Evolutionary conservation across 352 stramenopile species (phyloP), one percentile per base, ranked within the genome.

Genomic region (Nothophytophthora sp.): DNA sequence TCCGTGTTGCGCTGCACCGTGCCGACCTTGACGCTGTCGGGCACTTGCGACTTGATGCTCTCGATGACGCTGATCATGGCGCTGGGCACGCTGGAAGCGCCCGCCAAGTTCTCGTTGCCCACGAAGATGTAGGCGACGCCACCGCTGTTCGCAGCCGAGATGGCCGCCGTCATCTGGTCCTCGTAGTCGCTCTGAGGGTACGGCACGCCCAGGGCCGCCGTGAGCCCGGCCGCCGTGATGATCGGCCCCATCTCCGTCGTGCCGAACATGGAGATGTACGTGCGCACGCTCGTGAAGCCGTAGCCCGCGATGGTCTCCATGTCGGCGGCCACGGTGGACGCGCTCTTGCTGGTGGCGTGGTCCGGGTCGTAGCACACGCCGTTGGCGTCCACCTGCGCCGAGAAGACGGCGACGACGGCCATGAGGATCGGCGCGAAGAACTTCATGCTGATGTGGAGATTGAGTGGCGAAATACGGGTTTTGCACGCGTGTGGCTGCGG

Each of bases 351-450:
- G n/a, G 27, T 55, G 25, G 39, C 46, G 66, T 86, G 78, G 59
- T 81, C 61, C 9, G 78, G 76, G 64, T 90, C 78, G 50, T 79
- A 88, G 67, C 77, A 88, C 30, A 88, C 77, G 29, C 77, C 77
- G 34, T 85, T 81, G 38, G 77, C 77, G 49, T 85, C 59, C 30
- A 73, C 74, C 35, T 53, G 42, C 11, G 55, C 52, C 32, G 57
- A 59, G 45, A 74, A 59, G 52, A 70, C 50, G 40, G 73, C 63
- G 50, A 70, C 58, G 41, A 73, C 34, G 40, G 53, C 54, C 41
- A 64, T 45, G 18, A 79, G 19, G 43, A 76, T 55, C 29, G 46
- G 64, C 6, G 60, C 28, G 24, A 68, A 57, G 27, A 56, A 59
- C 57, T 81, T 84, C 64, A 79, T 79, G 39, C n/a, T n/a, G n/a